These are phyloP conservation scores for Borealophlyctis nickersoniae DNA, from an alignment of 192 early-diverging fungal species.

Conservation along the genomic window DNA sequence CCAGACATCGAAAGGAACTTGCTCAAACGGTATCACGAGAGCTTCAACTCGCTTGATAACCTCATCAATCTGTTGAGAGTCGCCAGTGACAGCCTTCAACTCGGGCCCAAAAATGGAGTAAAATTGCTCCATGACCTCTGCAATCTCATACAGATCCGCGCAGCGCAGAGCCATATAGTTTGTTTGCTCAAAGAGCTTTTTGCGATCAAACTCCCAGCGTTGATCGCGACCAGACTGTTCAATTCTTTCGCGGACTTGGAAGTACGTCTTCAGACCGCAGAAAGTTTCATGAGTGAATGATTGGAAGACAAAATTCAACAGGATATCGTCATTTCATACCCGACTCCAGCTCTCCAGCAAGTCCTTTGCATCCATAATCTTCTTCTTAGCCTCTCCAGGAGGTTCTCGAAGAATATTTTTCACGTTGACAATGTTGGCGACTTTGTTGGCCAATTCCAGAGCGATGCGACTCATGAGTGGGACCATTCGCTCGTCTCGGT, in stretches of 20 bases:
- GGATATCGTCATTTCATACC: too few species aligned
- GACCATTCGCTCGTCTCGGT: constrained; percentile 65
- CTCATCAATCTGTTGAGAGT: constrained; percentile 64
- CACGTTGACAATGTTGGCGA: constrained; percentile 55
- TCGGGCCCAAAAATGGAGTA: constrained; percentile 67
- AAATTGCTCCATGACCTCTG: constrained; percentile 67
- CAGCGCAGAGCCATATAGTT: constrained; percentile 65
- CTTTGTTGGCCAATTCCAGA: constrained; percentile 61
- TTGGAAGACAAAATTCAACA: constrained; percentile 10
- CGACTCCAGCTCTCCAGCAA: constrained; percentile 58
- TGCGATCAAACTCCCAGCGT: constrained; percentile 66
- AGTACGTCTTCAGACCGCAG: constrained; percentile 55
- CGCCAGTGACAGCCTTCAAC: constrained; percentile 63
- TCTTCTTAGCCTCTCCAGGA: constrained; percentile 50
- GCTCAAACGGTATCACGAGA: constrained; percentile 58
- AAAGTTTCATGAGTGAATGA: constrained; percentile 9
- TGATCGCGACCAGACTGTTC: constrained; percentile 64
- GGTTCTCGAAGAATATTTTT: constrained; percentile 51
- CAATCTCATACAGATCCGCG: constrained; percentile 57
- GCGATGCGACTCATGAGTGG: constrained; percentile 61
- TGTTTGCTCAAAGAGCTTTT: constrained; percentile 64
- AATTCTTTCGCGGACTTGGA: constrained; percentile 58
- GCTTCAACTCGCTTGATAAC: constrained; percentile 65
- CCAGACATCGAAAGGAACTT: constrained; percentile 59
- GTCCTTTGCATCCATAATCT: constrained; percentile 55